Base-by-base conservation (phyloP, 2,329 filamentous ascomycete genomes). In the Lachnellula hyalina region DNA sequence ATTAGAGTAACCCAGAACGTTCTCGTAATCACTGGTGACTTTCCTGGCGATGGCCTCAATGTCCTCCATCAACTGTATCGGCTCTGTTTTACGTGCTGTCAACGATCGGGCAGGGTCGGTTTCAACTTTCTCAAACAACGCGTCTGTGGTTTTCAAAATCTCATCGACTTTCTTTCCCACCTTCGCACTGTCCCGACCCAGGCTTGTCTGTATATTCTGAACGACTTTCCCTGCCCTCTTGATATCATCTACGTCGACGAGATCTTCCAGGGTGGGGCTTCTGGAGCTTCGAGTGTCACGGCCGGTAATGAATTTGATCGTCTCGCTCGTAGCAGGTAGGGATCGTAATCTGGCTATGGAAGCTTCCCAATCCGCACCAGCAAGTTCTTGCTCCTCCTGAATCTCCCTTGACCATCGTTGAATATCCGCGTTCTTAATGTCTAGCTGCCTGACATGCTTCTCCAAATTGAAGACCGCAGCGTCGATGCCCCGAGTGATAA, bases 381-480 rank as follows among this genome's bases (percentile, higher is more conserved):
- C 76, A 51, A 75, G 76, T 36, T 81, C 77, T 59, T 90, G 87
- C 55, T 91, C 87, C 45, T 81, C 78, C 58, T 89, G 76, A 8
- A 87, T 78, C 11, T 83, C 82, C 15, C 80, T 78, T 11, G 84
- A 80, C 87, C 88, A 92, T 61, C 82, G 81, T 71, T 84, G 85
- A 28, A 88, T 73, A 54, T 88, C 84, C n/a, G 75, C 73, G 65
- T 87, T 86, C 67, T 88, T 90, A 55, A 84, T 81, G 65, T 91
- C 85, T 58, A 90, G 77, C 44, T 79, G 80, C 61, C 83, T 85
- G 52, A 92, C 80, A 67, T 90, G 89, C 17, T 84, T 81, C 65
- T 91, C 85, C 53, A 93, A 79, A 65, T 96, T 99, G 59, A 87
- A 85, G 21, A 96, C 84, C 6, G 93, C 94, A 25, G 94, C 89